Evolutionary conservation across 805 yeast species (phyloP).

Genomic region (Zygosaccharomyces kombuchaensis): DNA sequence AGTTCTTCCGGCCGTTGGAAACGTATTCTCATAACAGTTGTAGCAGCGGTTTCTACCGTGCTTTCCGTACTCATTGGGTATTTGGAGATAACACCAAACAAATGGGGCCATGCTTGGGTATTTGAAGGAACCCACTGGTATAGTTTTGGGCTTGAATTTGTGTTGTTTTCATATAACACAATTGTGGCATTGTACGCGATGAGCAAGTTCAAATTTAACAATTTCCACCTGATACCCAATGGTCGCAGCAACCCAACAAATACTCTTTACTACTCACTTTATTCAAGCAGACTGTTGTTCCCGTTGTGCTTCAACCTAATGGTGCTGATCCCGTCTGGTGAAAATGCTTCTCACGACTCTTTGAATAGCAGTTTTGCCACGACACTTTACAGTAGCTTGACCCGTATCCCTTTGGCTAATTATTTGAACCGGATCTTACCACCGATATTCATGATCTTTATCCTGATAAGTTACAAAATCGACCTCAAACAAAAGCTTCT

Average conservation of each 20-base stretch:
- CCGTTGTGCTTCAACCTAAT: slow-evolving; percentile 35
- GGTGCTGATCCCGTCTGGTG: slow-evolving; percentile 23
- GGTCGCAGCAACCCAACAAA: slow-evolving; percentile 34
- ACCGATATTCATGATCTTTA: slow-evolving; percentile 22
- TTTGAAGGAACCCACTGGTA: slow-evolving; percentile 21
- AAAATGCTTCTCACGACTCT: slow-evolving; percentile 6
- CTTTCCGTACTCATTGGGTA: slow-evolving; percentile 21
- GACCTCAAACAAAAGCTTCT: slow-evolving; percentile 31
- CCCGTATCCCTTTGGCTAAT: slow-evolving; percentile 28
- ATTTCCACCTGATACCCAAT: slow-evolving; percentile 32
- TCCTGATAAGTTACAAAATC: slow-evolving; percentile 27
- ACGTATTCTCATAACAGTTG: slow-evolving; percentile 3
- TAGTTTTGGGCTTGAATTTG: slow-evolving; percentile 21
- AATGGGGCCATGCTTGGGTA: slow-evolving; percentile 25
- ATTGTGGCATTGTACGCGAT: slow-evolving; percentile 31
- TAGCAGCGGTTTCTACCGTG: slow-evolving; percentile 15
- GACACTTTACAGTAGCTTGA: slow-evolving; percentile 27
- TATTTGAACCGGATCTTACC: slow-evolving; percentile 30
- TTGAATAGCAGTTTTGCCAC: slow-evolving; percentile 24
- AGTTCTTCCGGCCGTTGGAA: slow-evolving; percentile 7
- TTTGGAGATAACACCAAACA: slow-evolving; percentile 27
- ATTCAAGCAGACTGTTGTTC: slow-evolving; percentile 33
- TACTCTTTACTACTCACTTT: slow-evolving; percentile 31
- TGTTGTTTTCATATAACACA: slow-evolving; percentile 28
- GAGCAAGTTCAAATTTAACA: slow-evolving; percentile 32